Evolutionary conservation across 2,329 filamentous ascomycete species (phyloP), one percentile per base, ranked within the genome.

Genomic region (Hypomyces perniciosus): DNA sequence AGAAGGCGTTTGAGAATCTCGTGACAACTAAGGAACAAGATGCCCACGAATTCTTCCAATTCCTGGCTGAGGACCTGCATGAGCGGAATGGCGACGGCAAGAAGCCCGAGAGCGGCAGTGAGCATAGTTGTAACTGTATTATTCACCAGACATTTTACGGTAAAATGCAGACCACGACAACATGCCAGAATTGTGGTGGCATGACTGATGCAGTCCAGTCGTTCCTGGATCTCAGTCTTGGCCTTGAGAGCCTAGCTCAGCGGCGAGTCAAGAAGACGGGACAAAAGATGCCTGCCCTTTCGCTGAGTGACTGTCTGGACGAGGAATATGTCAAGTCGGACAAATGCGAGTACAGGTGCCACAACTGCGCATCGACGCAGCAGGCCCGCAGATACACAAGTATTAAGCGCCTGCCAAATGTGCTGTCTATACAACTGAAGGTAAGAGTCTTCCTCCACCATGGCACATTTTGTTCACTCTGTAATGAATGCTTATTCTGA

Each of bases 31-130:
- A 91, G 62, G 92, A 97, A 69, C 92, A 97, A 72, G 92, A 97
- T 64, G 92, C 92, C 1, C 92, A 97, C 65, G 92, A 97, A 66
- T 97, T 95, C 70, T 95, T 96, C 68, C 90, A 96, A 65, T 96
- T 95, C 63, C 80, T 97, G 33, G 86, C 95, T 34, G 92, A 96
- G 71, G 88, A 93, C 61, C 77, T 99, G 12, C 92, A 96, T 64
- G 83, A 87, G 63, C 80, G 90, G 38, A 93, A 91, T 59, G 84
- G 84, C 10, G 84, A 88, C 57, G 79, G 80, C 37, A 85, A 83
- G 62, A 79, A 74, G 59, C 79, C 79, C 30, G 81, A 78, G 64
- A 78, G 65, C 46, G 78, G 73, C 54, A 80, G 76, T 56, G 79
- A 82, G 62, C 79, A 81, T 61, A 80, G 71, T 58, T 97, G 93